phyloP scores from a whole-genome alignment of 2,329 filamentous ascomycete species.

The Aphanocladium album region DNA sequence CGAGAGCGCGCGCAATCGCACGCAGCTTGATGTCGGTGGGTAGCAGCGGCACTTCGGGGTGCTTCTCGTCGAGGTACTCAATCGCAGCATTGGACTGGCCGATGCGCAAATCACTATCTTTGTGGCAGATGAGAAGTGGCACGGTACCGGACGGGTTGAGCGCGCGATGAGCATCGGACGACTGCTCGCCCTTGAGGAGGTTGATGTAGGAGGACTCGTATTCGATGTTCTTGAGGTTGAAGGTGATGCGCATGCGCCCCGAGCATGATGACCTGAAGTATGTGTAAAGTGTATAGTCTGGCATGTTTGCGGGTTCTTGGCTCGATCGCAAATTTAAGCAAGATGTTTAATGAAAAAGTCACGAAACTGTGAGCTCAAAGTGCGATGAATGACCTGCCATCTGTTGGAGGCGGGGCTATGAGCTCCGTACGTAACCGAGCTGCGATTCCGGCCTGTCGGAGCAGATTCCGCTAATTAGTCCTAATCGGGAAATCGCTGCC shows the following conservation, averaged over 20 bases:
- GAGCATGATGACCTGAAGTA: constrained; percentile 62
- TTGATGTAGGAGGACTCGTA: constrained; percentile 46
- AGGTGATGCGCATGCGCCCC: constrained; percentile 55
- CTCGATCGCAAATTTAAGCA: not conserved
- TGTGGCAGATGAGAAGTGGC: constrained; percentile 44
- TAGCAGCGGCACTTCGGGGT: constrained; percentile 39
- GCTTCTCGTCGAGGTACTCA: constrained; percentile 56
- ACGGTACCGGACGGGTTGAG: constrained; percentile 52
- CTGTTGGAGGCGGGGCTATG: not conserved
- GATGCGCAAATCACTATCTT: constrained; percentile 33
- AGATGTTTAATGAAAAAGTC: not conserved
- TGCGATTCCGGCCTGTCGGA: not conserved
- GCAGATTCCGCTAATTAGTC: constrained; percentile 1
- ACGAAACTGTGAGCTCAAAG: not conserved
- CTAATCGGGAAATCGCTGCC: not conserved
- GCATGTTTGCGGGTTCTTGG: constrained; percentile 16
- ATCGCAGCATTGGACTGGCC: constrained; percentile 56
- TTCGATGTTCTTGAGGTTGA: constrained; percentile 49
- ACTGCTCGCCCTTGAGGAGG: constrained; percentile 50
- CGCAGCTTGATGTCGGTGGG: constrained; percentile 39
- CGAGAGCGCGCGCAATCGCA: constrained; percentile 48
- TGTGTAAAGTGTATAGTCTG: constrained; percentile 45
- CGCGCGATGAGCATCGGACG: constrained; percentile 36
- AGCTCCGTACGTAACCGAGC: constrained; percentile 1
- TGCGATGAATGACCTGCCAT: not conserved